Evolutionary conservation across 148 eudicot species (phyloP).

Genomic region (Vaccinium myrtillus): DNA sequence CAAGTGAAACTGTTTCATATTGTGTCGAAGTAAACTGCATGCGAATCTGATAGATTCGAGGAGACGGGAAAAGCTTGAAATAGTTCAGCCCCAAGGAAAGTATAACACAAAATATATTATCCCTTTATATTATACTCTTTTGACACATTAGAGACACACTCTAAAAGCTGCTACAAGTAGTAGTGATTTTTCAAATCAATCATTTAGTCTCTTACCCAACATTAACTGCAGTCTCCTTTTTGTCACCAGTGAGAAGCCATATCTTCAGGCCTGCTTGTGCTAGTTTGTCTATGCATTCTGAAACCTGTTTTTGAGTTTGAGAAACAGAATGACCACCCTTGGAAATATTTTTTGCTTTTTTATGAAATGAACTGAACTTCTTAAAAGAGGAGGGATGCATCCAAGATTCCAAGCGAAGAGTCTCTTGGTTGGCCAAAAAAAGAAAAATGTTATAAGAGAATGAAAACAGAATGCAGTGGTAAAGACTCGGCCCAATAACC

Average conservation of each 20-base stretch:
- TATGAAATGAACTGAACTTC: too few species aligned
- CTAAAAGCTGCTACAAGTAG: too few species aligned
- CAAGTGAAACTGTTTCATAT: constrained; percentile 40
- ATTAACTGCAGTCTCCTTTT: constrained; percentile 49
- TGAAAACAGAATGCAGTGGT: too few species aligned
- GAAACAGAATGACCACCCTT: too few species aligned
- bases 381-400: too few species aligned
- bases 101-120: neutral
- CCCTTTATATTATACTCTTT: neutral
- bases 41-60: constrained; percentile 30
- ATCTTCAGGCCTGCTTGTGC: constrained; percentile 54
- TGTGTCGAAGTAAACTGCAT: constrained; percentile 49
- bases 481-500: too few species aligned
- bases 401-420: too few species aligned
- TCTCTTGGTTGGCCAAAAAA: too few species aligned
- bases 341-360: too few species aligned
- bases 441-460: too few species aligned
- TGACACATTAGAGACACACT: too few species aligned
- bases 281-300: constrained; percentile 54
- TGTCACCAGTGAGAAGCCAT: constrained; percentile 55
- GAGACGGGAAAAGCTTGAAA: neutral
- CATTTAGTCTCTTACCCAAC: constrained; percentile 33
- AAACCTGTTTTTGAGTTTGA: constrained; percentile 32
- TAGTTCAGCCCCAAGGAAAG: neutral
- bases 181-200: neutral